These are phyloP conservation scores for Uromyces viciae-fabae DNA, from an alignment of 1,284 basidiomycete genomes.

Conservation along the genomic window DNA sequence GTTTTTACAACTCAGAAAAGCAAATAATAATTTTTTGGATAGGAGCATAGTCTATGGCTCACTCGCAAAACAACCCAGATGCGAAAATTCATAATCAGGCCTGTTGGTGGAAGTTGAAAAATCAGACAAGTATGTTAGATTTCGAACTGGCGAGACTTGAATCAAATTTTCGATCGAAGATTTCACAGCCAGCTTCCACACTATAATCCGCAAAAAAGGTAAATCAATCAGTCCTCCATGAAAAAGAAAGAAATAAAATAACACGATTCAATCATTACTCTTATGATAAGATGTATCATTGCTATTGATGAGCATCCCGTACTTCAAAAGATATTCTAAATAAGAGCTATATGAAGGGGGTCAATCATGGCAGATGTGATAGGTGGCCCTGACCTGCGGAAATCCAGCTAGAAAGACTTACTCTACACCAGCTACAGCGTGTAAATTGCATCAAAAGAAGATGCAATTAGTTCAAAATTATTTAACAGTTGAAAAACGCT, in stretches of 20 bases:
- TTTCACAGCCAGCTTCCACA: slow-evolving; percentile 32
- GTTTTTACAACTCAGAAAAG: too few relatives aligned
- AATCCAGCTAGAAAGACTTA: background rate
- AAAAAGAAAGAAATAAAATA: background rate
- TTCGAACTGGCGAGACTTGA: background rate
- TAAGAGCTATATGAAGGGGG: slow-evolving; percentile 12
- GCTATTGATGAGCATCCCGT: slow-evolving; percentile 32
- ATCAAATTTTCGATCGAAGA: slow-evolving; percentile 41
- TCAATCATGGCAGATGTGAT: too few relatives aligned
- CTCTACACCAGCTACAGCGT: slow-evolving; percentile 23
- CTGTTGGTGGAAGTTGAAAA: background rate
- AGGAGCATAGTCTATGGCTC: background rate
- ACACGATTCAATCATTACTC: slow-evolving; percentile 3
- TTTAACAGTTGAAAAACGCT: background rate
- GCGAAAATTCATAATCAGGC: slow-evolving; percentile 7
- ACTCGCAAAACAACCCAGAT: slow-evolving; percentile 43
- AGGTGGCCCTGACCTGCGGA: background rate
- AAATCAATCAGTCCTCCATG: background rate
- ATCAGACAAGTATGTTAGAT: slow-evolving; percentile 33
- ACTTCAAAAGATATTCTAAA: slow-evolving; percentile 43
- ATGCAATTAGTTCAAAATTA: background rate
- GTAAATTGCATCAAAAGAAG: background rate
- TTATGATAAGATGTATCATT: slow-evolving; percentile 22
- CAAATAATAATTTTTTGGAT: background rate
- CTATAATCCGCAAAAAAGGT: background rate